Evolutionary conservation across 116 monocot species (phyloP).

Genomic region (Zostera marina): DNA sequence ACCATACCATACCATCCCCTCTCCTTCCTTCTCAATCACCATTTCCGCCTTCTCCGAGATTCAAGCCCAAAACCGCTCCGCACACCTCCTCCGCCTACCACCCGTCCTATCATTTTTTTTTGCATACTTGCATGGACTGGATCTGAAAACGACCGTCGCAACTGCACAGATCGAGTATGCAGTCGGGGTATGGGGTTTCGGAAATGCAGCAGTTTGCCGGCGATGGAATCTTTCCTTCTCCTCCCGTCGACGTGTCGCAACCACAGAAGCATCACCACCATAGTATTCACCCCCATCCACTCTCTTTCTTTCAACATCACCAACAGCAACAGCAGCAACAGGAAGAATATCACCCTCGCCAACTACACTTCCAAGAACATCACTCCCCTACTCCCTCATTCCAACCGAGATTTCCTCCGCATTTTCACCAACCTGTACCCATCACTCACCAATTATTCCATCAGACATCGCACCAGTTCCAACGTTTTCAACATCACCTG

Average conservation of each 20-base stretch:
- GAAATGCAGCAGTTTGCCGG: conserved; percentile 27
- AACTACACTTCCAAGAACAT: conserved; percentile 1
- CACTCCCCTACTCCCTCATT: conserved; percentile 3
- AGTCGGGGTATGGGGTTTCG: conserved; percentile 23
- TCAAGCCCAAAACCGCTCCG: neutral
- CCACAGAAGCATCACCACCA: neutral
- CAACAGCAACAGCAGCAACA: neutral
- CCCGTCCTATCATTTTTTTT: too few species aligned
- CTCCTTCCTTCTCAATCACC: neutral
- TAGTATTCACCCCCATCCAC: neutral
- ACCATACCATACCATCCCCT: too few species aligned
- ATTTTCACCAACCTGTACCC: conserved; percentile 15
- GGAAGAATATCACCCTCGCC: conserved; percentile 5
- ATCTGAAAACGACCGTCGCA: too few species aligned
- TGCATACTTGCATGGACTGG: neutral
- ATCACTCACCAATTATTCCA: conserved; percentile 26
- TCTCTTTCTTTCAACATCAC: conserved; percentile 2
- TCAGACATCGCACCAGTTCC: conserved; percentile 18
- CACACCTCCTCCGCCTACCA: neutral
- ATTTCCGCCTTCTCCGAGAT: conserved; percentile 2
- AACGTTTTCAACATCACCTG: conserved; percentile 26
- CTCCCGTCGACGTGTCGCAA: conserved; percentile 4
- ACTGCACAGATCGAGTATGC: conserved; percentile 14
- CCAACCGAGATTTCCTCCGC: conserved; percentile 4
- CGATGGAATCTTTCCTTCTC: conserved; percentile 16